Percentiles rank a stretch among this genome's conserved stretches.
phyloP scores from a whole-genome alignment of 345 rosid species.

The Moricandia moricandioides region DNA sequence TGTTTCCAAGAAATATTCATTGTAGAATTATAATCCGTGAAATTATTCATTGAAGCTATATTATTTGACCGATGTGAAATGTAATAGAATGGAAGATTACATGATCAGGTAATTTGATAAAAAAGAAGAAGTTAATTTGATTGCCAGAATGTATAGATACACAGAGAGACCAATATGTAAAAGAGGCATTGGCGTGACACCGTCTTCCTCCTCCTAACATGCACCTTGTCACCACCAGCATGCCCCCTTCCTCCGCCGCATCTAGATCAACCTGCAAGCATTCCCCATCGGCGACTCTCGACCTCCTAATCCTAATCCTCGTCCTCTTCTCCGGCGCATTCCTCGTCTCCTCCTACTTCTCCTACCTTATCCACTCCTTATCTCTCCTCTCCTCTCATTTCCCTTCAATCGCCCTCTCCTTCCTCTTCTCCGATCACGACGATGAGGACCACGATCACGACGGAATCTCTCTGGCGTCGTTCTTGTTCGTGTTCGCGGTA shows the following conservation, averaged over 20 bases:
- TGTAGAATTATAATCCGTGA: too few species aligned
- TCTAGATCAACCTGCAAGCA: slow-evolving; percentile 53
- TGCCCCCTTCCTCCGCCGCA: slow-evolving; percentile 35
- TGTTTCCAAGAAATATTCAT: too few species aligned
- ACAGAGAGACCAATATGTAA: slow-evolving; percentile 20
- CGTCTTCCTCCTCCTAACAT: slow-evolving; percentile 40
- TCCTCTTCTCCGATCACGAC: background rate
- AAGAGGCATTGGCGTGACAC: slow-evolving; percentile 9
- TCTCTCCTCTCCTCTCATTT: slow-evolving; percentile 64
- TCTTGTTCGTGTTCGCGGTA: slow-evolving; percentile 57
- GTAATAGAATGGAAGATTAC: too few species aligned
- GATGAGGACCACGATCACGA: slow-evolving; percentile 3
- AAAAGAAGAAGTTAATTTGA: background rate
- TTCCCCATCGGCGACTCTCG: slow-evolving; percentile 86
- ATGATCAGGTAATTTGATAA: too few species aligned
- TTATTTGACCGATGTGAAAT: too few species aligned
- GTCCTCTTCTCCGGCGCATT: slow-evolving; percentile 78
- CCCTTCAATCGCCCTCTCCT: slow-evolving; percentile 17
- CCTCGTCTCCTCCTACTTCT: slow-evolving; percentile 76
- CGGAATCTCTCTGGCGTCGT: slow-evolving; percentile 46
- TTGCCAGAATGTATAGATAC: slow-evolving; percentile 23
- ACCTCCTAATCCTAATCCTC: slow-evolving; percentile 73
- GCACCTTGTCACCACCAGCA: slow-evolving; percentile 43
- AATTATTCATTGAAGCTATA: too few species aligned
- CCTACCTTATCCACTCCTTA: slow-evolving; percentile 75